Percentiles rank a stretch among this genome's conserved stretches.
Evolutionary conservation across 768 basidiomycete species (phyloP).

Genomic region (Termitomyces sp.): DNA sequence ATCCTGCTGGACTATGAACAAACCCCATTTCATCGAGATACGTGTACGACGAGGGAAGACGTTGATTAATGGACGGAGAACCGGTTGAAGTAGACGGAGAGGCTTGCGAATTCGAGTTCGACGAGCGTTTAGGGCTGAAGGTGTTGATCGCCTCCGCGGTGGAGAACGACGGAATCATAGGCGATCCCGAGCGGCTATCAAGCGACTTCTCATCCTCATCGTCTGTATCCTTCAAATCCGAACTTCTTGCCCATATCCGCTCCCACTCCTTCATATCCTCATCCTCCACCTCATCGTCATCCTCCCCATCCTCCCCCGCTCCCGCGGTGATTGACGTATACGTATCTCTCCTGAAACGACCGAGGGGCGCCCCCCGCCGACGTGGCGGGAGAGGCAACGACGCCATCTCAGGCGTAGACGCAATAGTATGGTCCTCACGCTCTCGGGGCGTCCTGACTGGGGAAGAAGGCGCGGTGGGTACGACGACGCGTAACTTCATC

Average conservation of each 20-base stretch:
- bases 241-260: constrained; percentile 9
- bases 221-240: constrained; percentile 4
- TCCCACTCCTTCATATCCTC: constrained; percentile 8
- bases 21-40: neutral
- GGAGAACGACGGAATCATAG: constrained; percentile 51
- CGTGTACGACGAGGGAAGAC: neutral
- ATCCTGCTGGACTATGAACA: neutral
- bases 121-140: constrained; percentile 27
- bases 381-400: constrained; percentile 42
- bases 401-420: constrained; percentile 33
- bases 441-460: neutral
- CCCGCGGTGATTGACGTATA: neutral
- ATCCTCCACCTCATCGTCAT: neutral
- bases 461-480: constrained; percentile 1
- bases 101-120: too few relatives aligned
- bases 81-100: neutral
- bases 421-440: constrained; percentile 33
- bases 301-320: neutral
- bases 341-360: constrained; percentile 7
- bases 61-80: neutral
- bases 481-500: constrained; percentile 9
- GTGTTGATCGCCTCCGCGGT: constrained; percentile 44
- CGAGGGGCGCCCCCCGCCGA: constrained; percentile 13
- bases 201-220: constrained; percentile 3
- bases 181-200: constrained; percentile 26